Evolutionary conservation across 345 rosid genomes (phyloP).

Genomic region (Nephelium lappaceum): DNA sequence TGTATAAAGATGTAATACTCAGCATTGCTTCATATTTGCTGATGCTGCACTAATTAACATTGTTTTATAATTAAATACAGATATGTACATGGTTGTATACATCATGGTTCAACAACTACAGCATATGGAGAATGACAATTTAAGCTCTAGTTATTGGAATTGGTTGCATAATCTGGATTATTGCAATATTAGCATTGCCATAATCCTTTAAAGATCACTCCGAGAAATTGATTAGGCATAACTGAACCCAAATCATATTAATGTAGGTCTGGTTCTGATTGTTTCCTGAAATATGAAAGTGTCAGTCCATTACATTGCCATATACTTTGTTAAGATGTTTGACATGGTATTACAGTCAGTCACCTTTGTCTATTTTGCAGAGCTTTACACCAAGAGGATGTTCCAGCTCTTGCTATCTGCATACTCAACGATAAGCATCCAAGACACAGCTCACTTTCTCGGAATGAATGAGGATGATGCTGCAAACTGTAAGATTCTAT

Average conservation of each 20-base stretch:
- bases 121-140: neutral
- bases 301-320: neutral
- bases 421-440: slow-evolving; percentile 75
- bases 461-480: slow-evolving; percentile 91
- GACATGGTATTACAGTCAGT: neutral
- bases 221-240: neutral
- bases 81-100: neutral
- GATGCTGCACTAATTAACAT: neutral
- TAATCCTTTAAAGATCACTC: neutral
- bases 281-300: neutral
- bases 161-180: neutral
- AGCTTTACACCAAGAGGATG: slow-evolving; percentile 76
- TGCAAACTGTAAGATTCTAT: slow-evolving; percentile 60
- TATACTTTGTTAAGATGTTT: slow-evolving; percentile 11
- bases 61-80: too few species aligned
- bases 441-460: slow-evolving; percentile 72
- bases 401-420: slow-evolving; percentile 80
- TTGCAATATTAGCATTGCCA: neutral
- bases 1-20: neutral
- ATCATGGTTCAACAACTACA: neutral
- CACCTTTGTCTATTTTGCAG: slow-evolving; percentile 41
- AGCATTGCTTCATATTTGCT: neutral
- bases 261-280: neutral
- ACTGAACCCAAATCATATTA: neutral
- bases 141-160: neutral